phyloP scores from a whole-genome alignment of 164 flowering plant genomes.

The Sextonia rubra region DNA sequence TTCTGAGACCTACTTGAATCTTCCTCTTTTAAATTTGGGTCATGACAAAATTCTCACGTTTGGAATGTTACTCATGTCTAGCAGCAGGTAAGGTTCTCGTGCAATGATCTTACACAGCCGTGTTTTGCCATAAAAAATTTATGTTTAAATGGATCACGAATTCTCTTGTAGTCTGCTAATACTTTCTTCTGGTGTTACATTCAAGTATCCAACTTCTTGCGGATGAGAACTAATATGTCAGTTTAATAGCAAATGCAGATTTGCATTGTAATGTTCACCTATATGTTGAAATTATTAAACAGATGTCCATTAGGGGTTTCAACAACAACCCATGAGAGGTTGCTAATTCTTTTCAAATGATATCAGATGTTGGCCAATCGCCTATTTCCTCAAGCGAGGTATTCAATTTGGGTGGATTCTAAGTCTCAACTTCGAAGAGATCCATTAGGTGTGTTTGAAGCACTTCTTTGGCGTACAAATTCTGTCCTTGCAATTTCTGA shows the following conservation, averaged over 20 bases:
- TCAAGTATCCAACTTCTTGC: background rate
- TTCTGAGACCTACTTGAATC: too few species aligned
- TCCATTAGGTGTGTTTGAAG: constrained; percentile 88
- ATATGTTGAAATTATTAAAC: background rate
- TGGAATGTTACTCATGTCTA: background rate
- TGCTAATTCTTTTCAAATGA: constrained; percentile 10
- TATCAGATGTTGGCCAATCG: constrained; percentile 87
- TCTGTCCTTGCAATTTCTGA: constrained; percentile 86
- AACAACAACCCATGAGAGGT: too few species aligned
- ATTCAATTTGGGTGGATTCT: constrained; percentile 96
- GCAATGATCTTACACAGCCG: background rate
- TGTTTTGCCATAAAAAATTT: background rate
- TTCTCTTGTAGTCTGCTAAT: background rate
- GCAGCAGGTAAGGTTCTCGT: background rate
- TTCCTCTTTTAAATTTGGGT: too few species aligned
- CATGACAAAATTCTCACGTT: too few species aligned
- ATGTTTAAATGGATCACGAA: background rate
- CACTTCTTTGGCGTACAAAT: constrained; percentile 89
- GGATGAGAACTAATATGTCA: background rate
- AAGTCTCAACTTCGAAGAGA: constrained; percentile 95
- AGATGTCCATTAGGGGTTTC: background rate
- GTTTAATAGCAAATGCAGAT: background rate
- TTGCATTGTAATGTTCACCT: background rate
- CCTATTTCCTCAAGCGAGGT: constrained; percentile 76
- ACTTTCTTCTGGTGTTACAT: background rate